These are phyloP conservation scores for Vararia minispora DNA, from an alignment of 768 basidiomycete genomes.

Conservation along the genomic window DNA sequence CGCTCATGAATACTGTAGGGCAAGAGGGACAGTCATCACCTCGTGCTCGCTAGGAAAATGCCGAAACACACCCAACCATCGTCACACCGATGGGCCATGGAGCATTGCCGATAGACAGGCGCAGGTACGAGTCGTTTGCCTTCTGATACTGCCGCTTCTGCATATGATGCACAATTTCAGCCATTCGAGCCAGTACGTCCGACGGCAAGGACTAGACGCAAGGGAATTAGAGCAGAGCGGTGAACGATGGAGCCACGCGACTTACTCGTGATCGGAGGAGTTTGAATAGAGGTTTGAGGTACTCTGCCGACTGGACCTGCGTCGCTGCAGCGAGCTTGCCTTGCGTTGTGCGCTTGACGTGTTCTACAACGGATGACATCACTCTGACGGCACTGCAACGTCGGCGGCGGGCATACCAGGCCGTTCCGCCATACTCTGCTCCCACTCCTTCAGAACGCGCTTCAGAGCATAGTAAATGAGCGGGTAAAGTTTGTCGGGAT, in stretches of 20 bases:
- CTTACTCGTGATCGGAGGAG: conserved; percentile 75
- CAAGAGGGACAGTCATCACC: neutral
- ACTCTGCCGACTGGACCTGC: conserved; percentile 91
- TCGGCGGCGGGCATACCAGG: conserved; percentile 46
- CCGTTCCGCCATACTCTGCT: conserved; percentile 85
- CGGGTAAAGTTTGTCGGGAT: conserved; percentile 93
- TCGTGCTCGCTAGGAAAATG: neutral
- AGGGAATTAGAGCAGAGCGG: conserved; percentile 1
- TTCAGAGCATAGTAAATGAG: conserved; percentile 95
- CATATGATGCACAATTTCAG: conserved; percentile 95
- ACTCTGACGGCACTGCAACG: neutral
- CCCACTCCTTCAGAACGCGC: conserved; percentile 92
- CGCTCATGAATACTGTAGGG: conserved; percentile 83
- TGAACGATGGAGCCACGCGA: conserved; percentile 7
- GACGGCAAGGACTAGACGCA: conserved; percentile 52
- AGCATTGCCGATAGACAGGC: conserved; percentile 94
- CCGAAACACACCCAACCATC: conserved; percentile 79
- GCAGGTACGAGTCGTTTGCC: conserved; percentile 95
- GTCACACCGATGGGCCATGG: conserved; percentile 99
- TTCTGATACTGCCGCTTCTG: conserved; percentile 91
- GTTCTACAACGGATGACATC: conserved; percentile 35
- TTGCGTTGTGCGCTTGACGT: conserved; percentile 78
- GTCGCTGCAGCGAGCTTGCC: conserved; percentile 93
- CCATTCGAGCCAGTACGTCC: conserved; percentile 77
- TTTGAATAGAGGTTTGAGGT: conserved; percentile 95